These are phyloP conservation scores for Cladophialophora immunda DNA, from an alignment of 2,329 filamentous ascomycete genomes.

Conservation along the genomic window DNA sequence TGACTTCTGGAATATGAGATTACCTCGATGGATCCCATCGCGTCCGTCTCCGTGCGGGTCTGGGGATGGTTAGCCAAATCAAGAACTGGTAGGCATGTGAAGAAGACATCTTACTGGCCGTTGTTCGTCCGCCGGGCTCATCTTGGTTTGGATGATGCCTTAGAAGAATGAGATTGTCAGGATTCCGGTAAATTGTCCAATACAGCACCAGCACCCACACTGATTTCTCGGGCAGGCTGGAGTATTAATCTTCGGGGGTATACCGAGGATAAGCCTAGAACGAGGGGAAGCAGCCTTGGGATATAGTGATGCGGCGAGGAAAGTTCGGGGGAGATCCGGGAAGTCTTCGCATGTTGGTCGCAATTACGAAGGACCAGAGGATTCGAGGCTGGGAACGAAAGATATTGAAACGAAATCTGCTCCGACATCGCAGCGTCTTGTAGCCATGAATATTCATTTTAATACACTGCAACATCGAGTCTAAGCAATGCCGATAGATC, in stretches of 20 bases:
- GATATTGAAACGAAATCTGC: not conserved
- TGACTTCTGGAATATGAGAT: constrained; percentile 46
- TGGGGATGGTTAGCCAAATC: not conserved
- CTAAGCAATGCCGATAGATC: no score
- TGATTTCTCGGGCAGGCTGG: not conserved
- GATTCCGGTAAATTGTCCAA: not conserved
- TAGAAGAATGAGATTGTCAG: not conserved
- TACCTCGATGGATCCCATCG: constrained; percentile 91
- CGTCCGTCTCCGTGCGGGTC: constrained; percentile 90
- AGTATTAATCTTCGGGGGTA: not conserved
- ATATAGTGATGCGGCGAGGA: not conserved
- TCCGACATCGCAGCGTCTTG: not conserved
- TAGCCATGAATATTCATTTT: no score
- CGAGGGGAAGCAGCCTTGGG: not conserved
- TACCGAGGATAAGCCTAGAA: not conserved
- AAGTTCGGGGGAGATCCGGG: not conserved
- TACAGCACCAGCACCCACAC: not conserved
- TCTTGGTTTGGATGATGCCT: not conserved
- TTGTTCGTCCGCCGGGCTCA: not conserved
- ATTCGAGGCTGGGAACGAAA: not conserved
- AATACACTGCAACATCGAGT: no score
- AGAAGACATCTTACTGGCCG: not conserved
- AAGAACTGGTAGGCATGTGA: no score
- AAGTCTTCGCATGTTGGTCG: not conserved
- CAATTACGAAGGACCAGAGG: not conserved